These are phyloP conservation scores for Ambispora gerdemannii DNA, from an alignment of 192 early-diverging fungal species.

Conservation along the genomic window DNA sequence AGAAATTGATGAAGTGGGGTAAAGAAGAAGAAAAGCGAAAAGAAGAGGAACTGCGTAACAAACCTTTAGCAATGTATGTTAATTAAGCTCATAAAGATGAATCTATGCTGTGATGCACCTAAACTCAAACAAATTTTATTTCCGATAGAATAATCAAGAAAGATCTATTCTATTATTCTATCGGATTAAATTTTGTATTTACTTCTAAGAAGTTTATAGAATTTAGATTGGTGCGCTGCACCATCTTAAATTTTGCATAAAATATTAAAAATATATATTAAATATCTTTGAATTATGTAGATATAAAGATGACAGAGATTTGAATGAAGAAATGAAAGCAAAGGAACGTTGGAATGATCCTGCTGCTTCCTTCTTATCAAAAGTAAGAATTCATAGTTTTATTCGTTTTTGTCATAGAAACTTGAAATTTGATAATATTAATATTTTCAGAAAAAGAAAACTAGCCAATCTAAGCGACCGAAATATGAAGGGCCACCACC, in stretches of 20 bases:
- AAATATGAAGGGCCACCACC: slow-evolving; percentile 56
- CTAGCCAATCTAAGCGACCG: slow-evolving; percentile 39
- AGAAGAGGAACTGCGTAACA: slow-evolving; percentile 42
- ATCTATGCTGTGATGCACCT: no score
- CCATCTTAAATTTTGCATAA: no score
- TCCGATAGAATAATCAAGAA: no score
- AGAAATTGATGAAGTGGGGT: slow-evolving; percentile 57
- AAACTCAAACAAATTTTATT: no score
- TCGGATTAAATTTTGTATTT: neutral
- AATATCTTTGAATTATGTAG: no score
- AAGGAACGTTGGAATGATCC: slow-evolving; percentile 64
- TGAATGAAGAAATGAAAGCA: slow-evolving; percentile 60
- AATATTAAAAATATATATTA: no score
- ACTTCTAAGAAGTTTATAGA: no score
- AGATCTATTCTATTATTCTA: neutral
- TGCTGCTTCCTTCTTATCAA: slow-evolving; percentile 52
- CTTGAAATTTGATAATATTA: no score
- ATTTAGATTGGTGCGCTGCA: no score
- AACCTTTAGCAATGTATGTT: slow-evolving; percentile 53
- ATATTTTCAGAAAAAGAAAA: slow-evolving; percentile 37
- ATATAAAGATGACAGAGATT: slow-evolving; percentile 59
- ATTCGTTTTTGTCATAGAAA: no score
- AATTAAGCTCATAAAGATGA: no score
- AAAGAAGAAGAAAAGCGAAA: slow-evolving; percentile 42
- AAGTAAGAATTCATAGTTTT: slow-evolving; percentile 40